Base-by-base conservation (phyloP, 345 rosid genomes). In the Syzygium grande region DNA sequence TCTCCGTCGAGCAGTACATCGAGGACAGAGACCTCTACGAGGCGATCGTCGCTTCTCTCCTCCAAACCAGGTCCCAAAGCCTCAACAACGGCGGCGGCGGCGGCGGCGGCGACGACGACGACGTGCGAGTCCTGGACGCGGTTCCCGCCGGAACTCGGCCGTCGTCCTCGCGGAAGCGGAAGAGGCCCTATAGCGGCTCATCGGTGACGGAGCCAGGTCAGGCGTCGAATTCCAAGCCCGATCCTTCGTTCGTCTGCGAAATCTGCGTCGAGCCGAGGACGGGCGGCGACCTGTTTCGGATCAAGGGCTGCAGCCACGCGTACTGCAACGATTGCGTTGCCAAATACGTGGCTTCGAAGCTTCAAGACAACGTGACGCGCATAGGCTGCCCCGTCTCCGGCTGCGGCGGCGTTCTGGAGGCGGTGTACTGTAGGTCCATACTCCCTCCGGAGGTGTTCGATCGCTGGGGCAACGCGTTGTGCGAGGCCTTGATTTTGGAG, bases 231-330 rank as follows among this genome's bases (percentile, higher is more conserved):
- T 84, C 86, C 65, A 19, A 25, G 79, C 25, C 84, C 54, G 78
- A 73, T 27, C 85, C 85, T 43, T 58, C 80, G 4, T 94, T 94
- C 51, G 43, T 89, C 6, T 95, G 97, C 38, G 94, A 91, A 68
- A 92, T 96, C 43, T 95, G 96, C 43, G 90, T 90, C 19, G 95
- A 94, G 25, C 17, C 92, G 3, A 95, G 87, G 90, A 80, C 87
- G 9, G 6, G 4, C 12, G 34, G 51, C 11, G 92, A 91, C 29
- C 92, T 87, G 1, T 93, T 95, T 61, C 53, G 34, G 12, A 87
- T 93, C 59, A 89, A 90, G 59, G 96, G 95, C 0, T 95, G 97
- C 54, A 68, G 88, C 16, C 99, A 95, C 25, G 86, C 88, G 10
- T 94, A 92, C 87, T 95, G 97, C 53, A 89, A 23, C 0, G 91